Percentiles rank a stretch among this genome's conserved stretches.
phyloP scores from a whole-genome alignment of 108 stramenopile species.

The Fragilaria radians region DNA sequence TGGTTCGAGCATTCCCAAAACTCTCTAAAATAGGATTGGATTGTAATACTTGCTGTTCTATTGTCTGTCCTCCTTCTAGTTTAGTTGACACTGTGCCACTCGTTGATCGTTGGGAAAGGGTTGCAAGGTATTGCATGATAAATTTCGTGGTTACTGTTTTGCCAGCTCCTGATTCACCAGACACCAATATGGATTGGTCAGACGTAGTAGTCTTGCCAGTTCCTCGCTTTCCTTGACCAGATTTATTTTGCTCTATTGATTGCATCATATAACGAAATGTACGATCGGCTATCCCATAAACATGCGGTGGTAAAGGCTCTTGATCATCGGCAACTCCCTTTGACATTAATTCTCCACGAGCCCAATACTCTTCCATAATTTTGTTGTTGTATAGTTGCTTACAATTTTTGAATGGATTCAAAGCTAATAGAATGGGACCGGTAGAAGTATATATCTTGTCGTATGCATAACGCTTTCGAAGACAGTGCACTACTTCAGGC shows the following conservation, averaged over 20 bases:
- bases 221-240: constrained; percentile 1
- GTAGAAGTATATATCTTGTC: constrained; percentile 81
- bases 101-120: constrained; percentile 23
- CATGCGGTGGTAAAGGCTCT: constrained; percentile 56
- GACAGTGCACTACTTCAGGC: constrained; percentile 64
- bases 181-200: constrained; percentile 44
- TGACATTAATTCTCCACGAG: constrained; percentile 15
- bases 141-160: constrained; percentile 61
- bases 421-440: constrained; percentile 78
- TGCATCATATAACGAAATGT: constrained; percentile 69
- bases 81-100: not conserved
- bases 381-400: constrained; percentile 31
- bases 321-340: constrained; percentile 9
- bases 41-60: constrained; percentile 79
- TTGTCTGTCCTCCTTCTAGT: constrained; percentile 6
- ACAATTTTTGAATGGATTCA: constrained; percentile 83
- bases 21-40: constrained; percentile 89
- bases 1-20: constrained; percentile 90
- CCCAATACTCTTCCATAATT: constrained; percentile 47
- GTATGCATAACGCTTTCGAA: constrained; percentile 43
- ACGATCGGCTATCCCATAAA: constrained; percentile 71
- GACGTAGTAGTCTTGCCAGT: not conserved
- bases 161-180: constrained; percentile 46
- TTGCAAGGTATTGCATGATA: constrained; percentile 59
- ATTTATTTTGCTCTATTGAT: constrained; percentile 41